Evolutionary conservation across 2,329 filamentous ascomycete species (phyloP).

Genomic region (Alternaria alternata): DNA sequence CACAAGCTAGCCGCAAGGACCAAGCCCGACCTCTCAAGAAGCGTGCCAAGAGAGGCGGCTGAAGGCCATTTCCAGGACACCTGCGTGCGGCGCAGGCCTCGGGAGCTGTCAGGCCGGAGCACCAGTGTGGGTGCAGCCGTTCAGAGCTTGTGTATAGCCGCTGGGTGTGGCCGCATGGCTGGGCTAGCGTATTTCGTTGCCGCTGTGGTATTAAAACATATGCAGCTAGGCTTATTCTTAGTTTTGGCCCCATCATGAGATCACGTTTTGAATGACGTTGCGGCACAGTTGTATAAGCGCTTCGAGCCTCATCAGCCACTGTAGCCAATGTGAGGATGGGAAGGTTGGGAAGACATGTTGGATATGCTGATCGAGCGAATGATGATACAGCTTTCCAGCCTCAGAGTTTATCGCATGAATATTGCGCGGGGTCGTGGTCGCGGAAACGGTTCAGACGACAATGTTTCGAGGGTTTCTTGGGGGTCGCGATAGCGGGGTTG

Average conservation of each 20-base stretch:
- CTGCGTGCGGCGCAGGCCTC: constrained; percentile 32
- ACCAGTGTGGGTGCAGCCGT: constrained; percentile 33
- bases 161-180: constrained; percentile 32
- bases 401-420: constrained; percentile 15
- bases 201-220: constrained; percentile 33
- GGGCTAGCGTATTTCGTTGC: constrained; percentile 30
- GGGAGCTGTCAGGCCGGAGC: constrained; percentile 30
- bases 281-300: constrained; percentile 37
- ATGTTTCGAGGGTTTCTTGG: constrained; percentile 18
- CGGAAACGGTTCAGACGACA: constrained; percentile 7
- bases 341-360: constrained; percentile 15
- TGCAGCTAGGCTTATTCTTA: constrained; percentile 37
- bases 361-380: constrained; percentile 20
- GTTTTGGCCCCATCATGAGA: constrained; percentile 35
- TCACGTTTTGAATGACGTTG: constrained; percentile 29
- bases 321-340: constrained; percentile 17
- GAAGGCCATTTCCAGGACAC: constrained; percentile 30
- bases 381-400: not conserved
- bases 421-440: constrained; percentile 13
- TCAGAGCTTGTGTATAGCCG: constrained; percentile 38
- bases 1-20: constrained; percentile 31
- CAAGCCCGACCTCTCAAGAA: constrained; percentile 28
- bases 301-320: constrained; percentile 28
- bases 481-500: constrained; percentile 19
- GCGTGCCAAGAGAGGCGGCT: constrained; percentile 40